A percentile compares a stretch with the other conserved stretches of the same genome.
Conservation (phyloP, 2,329 filamentous ascomycete genomes). For the Aspergillus brasiliensis region DNA sequence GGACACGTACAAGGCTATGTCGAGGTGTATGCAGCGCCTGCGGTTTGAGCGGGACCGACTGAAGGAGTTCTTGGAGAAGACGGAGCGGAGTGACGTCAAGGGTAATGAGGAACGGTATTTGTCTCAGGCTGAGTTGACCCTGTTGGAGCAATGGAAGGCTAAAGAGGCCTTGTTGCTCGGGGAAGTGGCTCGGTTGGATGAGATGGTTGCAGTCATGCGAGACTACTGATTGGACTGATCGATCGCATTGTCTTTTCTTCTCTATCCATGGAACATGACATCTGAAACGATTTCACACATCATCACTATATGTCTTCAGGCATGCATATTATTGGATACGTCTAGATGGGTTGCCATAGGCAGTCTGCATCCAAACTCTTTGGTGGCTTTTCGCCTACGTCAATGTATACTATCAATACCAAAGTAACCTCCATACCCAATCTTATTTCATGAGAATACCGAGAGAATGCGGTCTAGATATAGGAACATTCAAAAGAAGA, state of each 20-base stretch:
- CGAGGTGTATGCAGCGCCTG: slow-evolving; percentile 78
- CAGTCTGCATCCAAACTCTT: neutral
- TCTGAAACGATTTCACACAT: no score
- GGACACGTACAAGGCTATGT: slow-evolving; percentile 86
- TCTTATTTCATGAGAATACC: neutral
- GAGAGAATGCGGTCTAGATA: neutral
- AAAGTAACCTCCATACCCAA: neutral
- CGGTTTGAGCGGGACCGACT: slow-evolving; percentile 73
- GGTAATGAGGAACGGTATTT: slow-evolving; percentile 82
- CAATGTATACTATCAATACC: neutral
- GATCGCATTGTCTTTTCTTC: no score
- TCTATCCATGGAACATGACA: no score
- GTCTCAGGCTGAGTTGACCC: slow-evolving; percentile 70
- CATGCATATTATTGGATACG: no score
- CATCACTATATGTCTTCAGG: no score
- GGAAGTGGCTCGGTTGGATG: slow-evolving; percentile 80
- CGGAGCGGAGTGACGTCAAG: slow-evolving; percentile 81
- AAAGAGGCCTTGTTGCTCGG: slow-evolving; percentile 71
- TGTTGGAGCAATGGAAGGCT: slow-evolving; percentile 64
- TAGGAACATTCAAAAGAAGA: neutral
- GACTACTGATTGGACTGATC: slow-evolving; percentile 62
- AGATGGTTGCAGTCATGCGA: slow-evolving; percentile 77
- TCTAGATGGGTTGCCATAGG: neutral
- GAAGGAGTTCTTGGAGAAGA: slow-evolving; percentile 73
- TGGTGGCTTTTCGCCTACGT: neutral